phyloP scores from a whole-genome alignment of 345 rosid genomes.

The Combretum micranthum region DNA sequence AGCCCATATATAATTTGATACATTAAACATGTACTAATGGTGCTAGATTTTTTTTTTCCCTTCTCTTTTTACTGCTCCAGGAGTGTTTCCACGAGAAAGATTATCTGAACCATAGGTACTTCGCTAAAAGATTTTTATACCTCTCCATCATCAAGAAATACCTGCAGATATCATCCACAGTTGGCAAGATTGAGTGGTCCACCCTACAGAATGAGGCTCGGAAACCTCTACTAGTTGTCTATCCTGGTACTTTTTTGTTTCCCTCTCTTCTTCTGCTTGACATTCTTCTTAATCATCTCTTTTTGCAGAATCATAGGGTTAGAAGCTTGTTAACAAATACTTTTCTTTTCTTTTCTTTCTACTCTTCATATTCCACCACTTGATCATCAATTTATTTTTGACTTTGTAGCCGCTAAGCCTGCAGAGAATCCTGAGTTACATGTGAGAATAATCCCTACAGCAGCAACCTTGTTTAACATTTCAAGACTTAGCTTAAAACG shows the following conservation, averaged over 20 bases:
- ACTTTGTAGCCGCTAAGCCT: conserved; percentile 37
- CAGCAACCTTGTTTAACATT: conserved; percentile 49
- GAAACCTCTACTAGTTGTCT: conserved; percentile 67
- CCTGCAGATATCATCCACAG: conserved; percentile 33
- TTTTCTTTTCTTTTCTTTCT: not conserved
- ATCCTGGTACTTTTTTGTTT: conserved; percentile 50
- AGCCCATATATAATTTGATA: not conserved
- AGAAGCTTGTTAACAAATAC: not conserved
- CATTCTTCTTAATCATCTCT: not conserved
- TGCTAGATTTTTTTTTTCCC: conserved; percentile 3
- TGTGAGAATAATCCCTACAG: conserved; percentile 70
- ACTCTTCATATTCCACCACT: not conserved
- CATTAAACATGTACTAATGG: not conserved
- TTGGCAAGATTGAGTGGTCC: conserved; percentile 78
- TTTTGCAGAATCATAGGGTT: conserved; percentile 3
- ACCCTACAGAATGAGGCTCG: conserved; percentile 75
- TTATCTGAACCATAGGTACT: conserved; percentile 79
- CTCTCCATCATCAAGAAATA: conserved; percentile 67
- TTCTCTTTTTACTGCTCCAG: conserved; percentile 24
- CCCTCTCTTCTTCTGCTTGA: not conserved
- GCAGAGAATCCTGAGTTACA: conserved; percentile 49
- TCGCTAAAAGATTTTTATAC: conserved; percentile 79
- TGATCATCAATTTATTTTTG: not conserved
- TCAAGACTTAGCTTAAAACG: conserved; percentile 63
- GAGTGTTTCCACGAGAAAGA: conserved; percentile 88